These are phyloP conservation scores for Suillus tomentosus DNA, from an alignment of 768 basidiomycete genomes.

Conservation along the genomic window DNA sequence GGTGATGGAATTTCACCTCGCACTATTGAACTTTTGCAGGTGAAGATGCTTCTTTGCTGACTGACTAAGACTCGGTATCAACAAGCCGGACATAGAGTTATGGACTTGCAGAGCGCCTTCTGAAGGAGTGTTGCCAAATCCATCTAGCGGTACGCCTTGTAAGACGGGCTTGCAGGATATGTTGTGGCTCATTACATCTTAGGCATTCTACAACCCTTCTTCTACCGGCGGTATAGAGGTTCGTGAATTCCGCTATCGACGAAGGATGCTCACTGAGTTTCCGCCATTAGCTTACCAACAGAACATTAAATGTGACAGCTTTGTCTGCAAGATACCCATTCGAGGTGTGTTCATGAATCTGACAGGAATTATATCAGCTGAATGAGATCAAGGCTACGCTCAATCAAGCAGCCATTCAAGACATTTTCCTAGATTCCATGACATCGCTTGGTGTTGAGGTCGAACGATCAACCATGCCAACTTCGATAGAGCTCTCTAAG, in stretches of 20 bases:
- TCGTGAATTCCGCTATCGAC: conserved; percentile 5
- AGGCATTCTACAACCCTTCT: conserved; percentile 79
- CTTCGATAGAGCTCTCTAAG: conserved; percentile 30
- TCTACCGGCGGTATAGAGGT: conserved; percentile 64
- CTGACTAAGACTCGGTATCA: neutral
- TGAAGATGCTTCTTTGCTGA: conserved; percentile 12
- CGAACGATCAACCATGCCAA: conserved; percentile 35
- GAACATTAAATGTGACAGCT: conserved; percentile 60
- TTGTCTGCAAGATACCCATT: conserved; percentile 69
- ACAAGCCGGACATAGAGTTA: conserved; percentile 55
- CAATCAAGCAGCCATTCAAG: conserved; percentile 37
- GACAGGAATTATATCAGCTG: neutral
- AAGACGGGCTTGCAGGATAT: neutral
- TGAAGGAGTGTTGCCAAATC: conserved; percentile 64
- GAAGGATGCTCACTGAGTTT: conserved; percentile 2
- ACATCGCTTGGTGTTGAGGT: conserved; percentile 29
- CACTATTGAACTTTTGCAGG: conserved; percentile 48
- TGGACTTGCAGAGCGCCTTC: conserved; percentile 63
- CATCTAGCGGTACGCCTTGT: conserved; percentile 57
- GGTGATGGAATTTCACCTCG: conserved; percentile 31
- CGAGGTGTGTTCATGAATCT: conserved; percentile 44
- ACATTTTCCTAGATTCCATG: conserved; percentile 39
- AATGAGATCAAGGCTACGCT: conserved; percentile 27
- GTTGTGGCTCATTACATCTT: conserved; percentile 1
- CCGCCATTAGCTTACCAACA: conserved; percentile 55